Base-by-base conservation (phyloP, 257 asterid species). In the Nyctanthes arbortristis region DNA sequence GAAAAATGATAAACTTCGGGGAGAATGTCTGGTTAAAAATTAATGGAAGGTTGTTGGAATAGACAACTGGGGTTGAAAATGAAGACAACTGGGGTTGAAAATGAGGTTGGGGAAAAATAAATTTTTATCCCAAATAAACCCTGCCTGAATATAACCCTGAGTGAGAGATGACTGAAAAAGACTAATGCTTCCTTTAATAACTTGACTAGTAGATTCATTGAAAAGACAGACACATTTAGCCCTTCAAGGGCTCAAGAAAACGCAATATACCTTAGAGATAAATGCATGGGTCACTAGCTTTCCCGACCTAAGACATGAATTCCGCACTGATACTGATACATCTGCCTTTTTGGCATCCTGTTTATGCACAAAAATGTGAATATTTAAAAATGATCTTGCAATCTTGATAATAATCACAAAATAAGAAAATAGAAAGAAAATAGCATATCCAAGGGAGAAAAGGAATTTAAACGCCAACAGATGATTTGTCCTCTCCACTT, bases 271-370 rank as follows among this genome's bases (percentile, higher is more conserved):
- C 98, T 93, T 87, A 54, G 77, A 67, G 67, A 83, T 79, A 73
- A 89, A 92, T 56, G 85, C 80, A 78, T 87, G 83, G 33, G 75
- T 68, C 28, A 85, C 81, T 35, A 89, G 85, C 75, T 78, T 89
- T 34, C 76, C 79, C 28, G 85, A 70, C 70, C 77, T 65, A 22
- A 74, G 64, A 71, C 71, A 47, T 60, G 63, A 65, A 70, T 55
- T 77, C 60, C 73, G n/a, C n/a, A n/a, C n/a, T n/a, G n/a, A 72
- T 70, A 80, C 88, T 65, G 24, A 24, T 52, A 24, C 30, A 25
- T 56, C 80, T 67, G 70, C 84, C 85, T 63, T 72, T 70, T 77
- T 70, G 63, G 80, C 59, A 73, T 60, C 78, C 85, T 74, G 84
- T 61, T 36, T 7, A 71, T 43, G 28, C 16, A 59, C n/a, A 73